These are phyloP conservation scores for Elymus sibiricus DNA, from an alignment of 176 grass and related monocot genomes.

Conservation along the genomic window DNA sequence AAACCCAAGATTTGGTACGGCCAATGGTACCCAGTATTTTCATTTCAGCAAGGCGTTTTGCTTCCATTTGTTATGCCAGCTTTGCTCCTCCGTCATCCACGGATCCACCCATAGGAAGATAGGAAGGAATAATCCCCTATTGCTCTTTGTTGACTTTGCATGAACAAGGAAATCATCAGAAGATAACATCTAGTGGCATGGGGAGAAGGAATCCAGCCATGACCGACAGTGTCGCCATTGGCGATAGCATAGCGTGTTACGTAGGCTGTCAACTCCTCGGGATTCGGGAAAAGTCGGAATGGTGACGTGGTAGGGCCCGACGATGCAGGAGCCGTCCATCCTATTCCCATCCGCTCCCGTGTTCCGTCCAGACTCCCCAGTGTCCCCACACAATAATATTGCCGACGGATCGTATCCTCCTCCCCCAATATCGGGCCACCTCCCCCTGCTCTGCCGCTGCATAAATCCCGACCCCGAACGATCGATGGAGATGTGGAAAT, in stretches of 20 bases:
- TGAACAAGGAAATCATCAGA: background rate
- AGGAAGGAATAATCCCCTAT: background rate
- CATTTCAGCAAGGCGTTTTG: background rate
- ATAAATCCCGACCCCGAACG: conserved; percentile 24
- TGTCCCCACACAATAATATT: background rate
- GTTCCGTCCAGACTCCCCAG: background rate
- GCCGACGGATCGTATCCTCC: background rate
- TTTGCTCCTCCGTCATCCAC: background rate
- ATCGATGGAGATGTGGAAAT: conserved; percentile 26
- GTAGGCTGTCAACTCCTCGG: background rate
- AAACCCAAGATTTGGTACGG: no score
- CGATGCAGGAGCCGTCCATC: background rate
- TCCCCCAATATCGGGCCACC: background rate
- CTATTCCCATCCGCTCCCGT: background rate
- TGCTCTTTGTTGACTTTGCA: background rate
- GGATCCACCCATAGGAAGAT: background rate
- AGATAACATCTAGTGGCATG: background rate
- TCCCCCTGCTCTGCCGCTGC: background rate
- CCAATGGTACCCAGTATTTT: background rate
- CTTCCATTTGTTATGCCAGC: background rate
- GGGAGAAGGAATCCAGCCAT: background rate
- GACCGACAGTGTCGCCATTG: background rate
- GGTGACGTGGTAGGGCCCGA: background rate
- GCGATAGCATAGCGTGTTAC: background rate
- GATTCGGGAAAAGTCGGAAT: background rate